These are phyloP conservation scores for Fremontodendron californicum DNA, from an alignment of 345 rosid species.

Conservation along the genomic window DNA sequence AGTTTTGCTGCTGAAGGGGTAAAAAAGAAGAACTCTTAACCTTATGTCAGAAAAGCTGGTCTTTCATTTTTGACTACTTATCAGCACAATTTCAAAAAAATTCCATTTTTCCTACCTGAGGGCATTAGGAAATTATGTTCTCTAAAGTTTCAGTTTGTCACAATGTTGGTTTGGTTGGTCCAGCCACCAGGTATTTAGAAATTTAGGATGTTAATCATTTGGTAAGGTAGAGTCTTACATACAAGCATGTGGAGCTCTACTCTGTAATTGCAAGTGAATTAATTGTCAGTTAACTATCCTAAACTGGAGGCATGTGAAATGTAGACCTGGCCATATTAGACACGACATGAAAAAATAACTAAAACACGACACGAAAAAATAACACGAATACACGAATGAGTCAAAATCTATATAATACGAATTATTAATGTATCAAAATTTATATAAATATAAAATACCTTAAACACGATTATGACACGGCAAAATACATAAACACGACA, in stretches of 20 bases:
- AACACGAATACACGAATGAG: too few relatives aligned
- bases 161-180: neutral
- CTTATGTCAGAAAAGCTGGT: neutral
- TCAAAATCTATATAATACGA: too few relatives aligned
- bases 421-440: too few relatives aligned
- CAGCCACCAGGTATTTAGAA: neutral
- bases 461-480: too few relatives aligned
- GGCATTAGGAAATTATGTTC: neutral
- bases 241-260: neutral
- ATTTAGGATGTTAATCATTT: neutral
- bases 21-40: neutral
- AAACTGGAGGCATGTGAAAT: neutral
- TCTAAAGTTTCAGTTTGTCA: neutral
- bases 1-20: neutral
- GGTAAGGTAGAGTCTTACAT: neutral
- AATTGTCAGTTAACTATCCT: neutral
- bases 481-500: too few relatives aligned
- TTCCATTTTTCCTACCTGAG: neutral
- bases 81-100: neutral
- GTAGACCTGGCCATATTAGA: too few relatives aligned
- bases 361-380: too few relatives aligned
- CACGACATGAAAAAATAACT: too few relatives aligned
- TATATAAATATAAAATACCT: too few relatives aligned
- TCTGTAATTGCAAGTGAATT: neutral
- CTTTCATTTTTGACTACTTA: neutral